Conservation (phyloP, 352 stramenopile genomes). For the Globisporangium yorkense region DNA sequence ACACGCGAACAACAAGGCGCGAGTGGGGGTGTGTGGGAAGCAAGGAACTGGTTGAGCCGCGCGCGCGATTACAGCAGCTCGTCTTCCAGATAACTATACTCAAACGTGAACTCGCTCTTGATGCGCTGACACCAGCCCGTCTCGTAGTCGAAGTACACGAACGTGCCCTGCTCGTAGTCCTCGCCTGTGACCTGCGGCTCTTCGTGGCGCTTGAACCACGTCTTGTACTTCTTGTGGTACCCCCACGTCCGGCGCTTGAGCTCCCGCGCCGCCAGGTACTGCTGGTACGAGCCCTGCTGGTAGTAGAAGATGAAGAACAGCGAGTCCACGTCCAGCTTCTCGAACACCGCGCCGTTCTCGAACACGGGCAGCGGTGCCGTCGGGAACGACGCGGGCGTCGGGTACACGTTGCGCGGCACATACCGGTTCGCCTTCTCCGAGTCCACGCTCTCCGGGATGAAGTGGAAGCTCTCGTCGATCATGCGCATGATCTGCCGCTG, state of each 20-base stretch:
- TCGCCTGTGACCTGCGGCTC: conserved; percentile 95
- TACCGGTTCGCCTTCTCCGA: conserved; percentile 91
- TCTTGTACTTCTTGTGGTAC: conserved; percentile 99
- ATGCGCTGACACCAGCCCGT: conserved; percentile 98
- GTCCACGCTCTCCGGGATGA: conserved; percentile 87
- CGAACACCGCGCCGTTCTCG: conserved; percentile 93
- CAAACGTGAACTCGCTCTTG: conserved; percentile 99
- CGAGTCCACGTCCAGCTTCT: conserved; percentile 97
- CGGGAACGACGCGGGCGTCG: conserved; percentile 88
- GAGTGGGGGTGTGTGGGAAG: background rate
- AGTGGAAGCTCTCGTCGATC: conserved; percentile 89
- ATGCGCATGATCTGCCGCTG: conserved; percentile 73
- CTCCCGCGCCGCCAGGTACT: conserved; percentile 97
- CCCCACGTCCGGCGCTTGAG: conserved; percentile 98
- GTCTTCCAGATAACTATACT: conserved; percentile 97
- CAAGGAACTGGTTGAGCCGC: background rate
- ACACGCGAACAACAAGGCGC: background rate
- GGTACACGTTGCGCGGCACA: conserved; percentile 93
- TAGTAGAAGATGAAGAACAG: conserved; percentile 99
- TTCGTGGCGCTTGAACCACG: conserved; percentile 99
- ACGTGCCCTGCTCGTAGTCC: conserved; percentile 99
- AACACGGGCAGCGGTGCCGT: conserved; percentile 88
- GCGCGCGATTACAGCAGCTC: conserved; percentile 38
- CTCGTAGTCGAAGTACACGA: conserved; percentile 99
- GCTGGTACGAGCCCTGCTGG: conserved; percentile 97